These are phyloP conservation scores for Saposhnikovia divaricata DNA, from an alignment of 129 eudicot genomes.

Conservation along the genomic window DNA sequence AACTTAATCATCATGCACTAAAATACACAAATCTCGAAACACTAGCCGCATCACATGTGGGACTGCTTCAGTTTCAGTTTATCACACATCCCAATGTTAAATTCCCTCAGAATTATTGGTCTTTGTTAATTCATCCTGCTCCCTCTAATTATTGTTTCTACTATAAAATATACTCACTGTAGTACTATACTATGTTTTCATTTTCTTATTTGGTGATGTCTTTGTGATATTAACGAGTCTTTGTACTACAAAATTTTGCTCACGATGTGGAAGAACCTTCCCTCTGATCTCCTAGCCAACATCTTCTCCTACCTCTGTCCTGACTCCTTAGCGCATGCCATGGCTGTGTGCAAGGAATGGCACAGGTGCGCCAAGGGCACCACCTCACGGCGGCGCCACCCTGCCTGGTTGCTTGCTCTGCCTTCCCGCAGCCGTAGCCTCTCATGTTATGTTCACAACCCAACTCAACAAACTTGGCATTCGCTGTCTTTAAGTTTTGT, in stretches of 20 bases:
- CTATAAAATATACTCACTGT: background rate
- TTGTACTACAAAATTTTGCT: background rate
- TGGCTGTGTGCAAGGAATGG: constrained; percentile 53
- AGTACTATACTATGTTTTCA: background rate
- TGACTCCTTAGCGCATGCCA: constrained; percentile 54
- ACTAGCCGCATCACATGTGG: constrained; percentile 24
- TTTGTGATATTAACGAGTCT: background rate
- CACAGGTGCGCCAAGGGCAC: constrained; percentile 25
- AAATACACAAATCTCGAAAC: background rate
- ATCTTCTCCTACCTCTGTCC: constrained; percentile 66
- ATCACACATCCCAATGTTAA: constrained; percentile 29
- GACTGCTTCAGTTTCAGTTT: constrained; percentile 24
- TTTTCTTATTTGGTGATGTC: background rate
- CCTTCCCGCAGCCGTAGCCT: constrained; percentile 32
- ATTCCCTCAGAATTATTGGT: constrained; percentile 2
- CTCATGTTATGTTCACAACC: constrained; percentile 48
- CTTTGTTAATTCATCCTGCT: constrained; percentile 4
- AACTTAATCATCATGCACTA: constrained; percentile 1
- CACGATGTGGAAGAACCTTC: constrained; percentile 62
- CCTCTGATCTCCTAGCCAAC: constrained; percentile 56
- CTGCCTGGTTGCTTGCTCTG: constrained; percentile 60
- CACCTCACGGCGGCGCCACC: constrained; percentile 20
- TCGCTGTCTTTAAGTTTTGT: constrained; percentile 23
- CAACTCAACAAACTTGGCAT: constrained; percentile 40
- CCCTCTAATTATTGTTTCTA: background rate